Evolutionary conservation across 2,329 filamentous ascomycete genomes (phyloP), one percentile per base, ranked within the genome.

Genomic region (Sporothrix schenckii): DNA sequence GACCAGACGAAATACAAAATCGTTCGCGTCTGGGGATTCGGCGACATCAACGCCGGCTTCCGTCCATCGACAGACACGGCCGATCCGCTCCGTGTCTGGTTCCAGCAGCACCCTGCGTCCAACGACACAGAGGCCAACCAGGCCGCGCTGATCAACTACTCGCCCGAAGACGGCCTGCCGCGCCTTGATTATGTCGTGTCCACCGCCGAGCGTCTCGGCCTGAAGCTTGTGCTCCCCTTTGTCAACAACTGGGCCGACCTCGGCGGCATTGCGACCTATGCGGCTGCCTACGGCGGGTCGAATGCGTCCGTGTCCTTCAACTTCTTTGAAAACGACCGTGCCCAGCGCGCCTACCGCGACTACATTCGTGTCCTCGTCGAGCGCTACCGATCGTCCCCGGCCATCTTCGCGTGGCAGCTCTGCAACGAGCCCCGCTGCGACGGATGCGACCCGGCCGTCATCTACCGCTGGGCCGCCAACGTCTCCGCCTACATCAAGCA

Each of bases 351-450:
- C 70, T 91, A 91, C 77, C 76, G 78, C 70, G 79, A 78, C 24
- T 87, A 87, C 75, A 80, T 86, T 74, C 77, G 81, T 68, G 80
- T 81, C 3, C 80, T 87, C 2, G 83, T 87, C 7, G 78, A 78
- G 60, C 80, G 85, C 21, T 87, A 85, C 77, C 79, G 79, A 53
- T 76, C 78, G 47, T 86, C 83, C 1, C 75, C 79, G 1, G 82
- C 83, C 30, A 81, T 87, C 66, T 83, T 87, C 74, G 82, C 85
- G 2, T 87, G 85, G 85, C 84, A 87, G 75, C 80, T 87, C 10
- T 81, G 80, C 72, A 85, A 87, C 73, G 83, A 86, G 79, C 87
- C 88, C 19, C 82, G 88, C 72, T 90, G 87, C 79, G 50, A 66
- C 13, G 81, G 82, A 7, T 90, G 88, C 75, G 78, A 81, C 24